Evolutionary conservation across 2,329 filamentous ascomycete genomes (phyloP), one percentile per base, ranked within the genome.

Genomic region (Trichoderma pleuroti): DNA sequence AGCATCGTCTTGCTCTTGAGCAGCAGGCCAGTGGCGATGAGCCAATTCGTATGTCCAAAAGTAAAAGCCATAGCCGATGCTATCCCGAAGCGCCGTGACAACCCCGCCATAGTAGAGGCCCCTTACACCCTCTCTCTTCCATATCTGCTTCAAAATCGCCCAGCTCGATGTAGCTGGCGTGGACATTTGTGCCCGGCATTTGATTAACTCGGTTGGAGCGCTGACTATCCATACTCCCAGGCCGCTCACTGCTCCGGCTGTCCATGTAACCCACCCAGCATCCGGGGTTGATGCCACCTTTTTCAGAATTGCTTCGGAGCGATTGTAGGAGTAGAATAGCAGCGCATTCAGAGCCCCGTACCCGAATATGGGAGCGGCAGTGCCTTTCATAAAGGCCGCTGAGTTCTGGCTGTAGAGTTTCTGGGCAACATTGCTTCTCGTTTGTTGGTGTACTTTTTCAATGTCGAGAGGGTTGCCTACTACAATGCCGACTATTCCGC

Each of bases 11-110:
- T 71, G 71, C 18, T 70, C 52, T 10, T 71, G 71, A 8, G 74
- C 65, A 4, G 81, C 81, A 21, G 83, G 82, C 80, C 90, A 84
- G 68, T 84, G 82, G 42, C 88, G 86, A 73, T 91, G 93, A 73
- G 86, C 88, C 71, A 94, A 83, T 80, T 97, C 92, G 77, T 98
- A 98, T 1, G 92, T 91, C 92, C 92, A 97, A 80, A 98, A 98
- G 78, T 98, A 98, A 80, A 98, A 98, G 0, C 94, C 95, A 81
- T 98, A 98, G n/a, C 95, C 95, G 69, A 98, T 87, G 71, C 91
- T 91, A 81, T 98, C 95, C 63, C 95, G 86, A 52, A 95, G 78
- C 67, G 91, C 93, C 0, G 95, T 98, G 18, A 98, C 89, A 0
- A 83, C 84, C 24, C 95, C 95, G 24, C 94, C 95, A 72, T 90